Evolutionary conservation across 2,329 filamentous ascomycete genomes (phyloP), one percentile per base, ranked within the genome.

Genomic region (Cladobotryum mycophilum): DNA sequence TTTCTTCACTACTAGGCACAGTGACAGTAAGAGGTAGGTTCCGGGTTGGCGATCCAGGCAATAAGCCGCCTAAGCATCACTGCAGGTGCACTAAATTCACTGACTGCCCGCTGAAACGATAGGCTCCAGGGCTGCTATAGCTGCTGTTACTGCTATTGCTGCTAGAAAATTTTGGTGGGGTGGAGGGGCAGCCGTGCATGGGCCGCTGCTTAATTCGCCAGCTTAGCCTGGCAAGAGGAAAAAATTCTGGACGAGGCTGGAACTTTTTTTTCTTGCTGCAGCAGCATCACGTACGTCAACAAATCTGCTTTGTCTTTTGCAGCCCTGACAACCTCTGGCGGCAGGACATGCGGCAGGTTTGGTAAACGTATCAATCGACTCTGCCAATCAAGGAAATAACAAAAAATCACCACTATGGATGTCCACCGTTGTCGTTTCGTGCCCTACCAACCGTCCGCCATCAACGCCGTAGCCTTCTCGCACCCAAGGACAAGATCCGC

Each of bases 341-440:
- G 20, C 49, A 35, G 33, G 17, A 35, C 30, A 46, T 45, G 37
- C 36, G 25, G 22, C 48, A 41, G 45, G n/a, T 18, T 45, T 42
- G 46, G 41, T 18, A 41, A 34, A 17, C 33, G 41, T 41, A 38
- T 41, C 45, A 45, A 47, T 34, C 47, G 40, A 30, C 11, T 35
- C 34, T 20, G 34, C 36, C 9, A 35, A 49, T 22, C 47, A 33
- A 47, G 40, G 47, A 52, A 40, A 25, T 15, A 25, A 17, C 47
- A 22, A 42, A 36, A 13, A 15, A 35, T 43, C 15, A 33, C 49
- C 55, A 56, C 52, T 52, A 96, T 97, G 92, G 92, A 97, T 72
- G 86, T 99, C 66, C 93, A 99, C 75, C 89, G 93, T 63, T 95
- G 91, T 66, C 89, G 93, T 65, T 99, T 99, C 72, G 87, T 99